phyloP scores from a whole-genome alignment of 306 rosid genomes.

The Gynostemma pentaphyllum region DNA sequence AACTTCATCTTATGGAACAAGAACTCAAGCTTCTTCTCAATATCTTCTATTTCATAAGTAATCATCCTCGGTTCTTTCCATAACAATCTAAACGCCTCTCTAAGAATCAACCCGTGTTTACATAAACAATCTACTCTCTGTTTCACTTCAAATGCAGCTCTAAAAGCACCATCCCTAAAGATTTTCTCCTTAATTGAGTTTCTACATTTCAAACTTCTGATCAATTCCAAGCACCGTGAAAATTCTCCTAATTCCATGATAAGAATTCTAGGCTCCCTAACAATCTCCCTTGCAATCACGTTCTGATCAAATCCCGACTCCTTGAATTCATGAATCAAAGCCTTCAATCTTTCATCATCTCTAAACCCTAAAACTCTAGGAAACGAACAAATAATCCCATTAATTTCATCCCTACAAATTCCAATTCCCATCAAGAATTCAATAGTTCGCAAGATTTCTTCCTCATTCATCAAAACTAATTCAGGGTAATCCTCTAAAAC shows the following conservation, averaged over 20 bases:
- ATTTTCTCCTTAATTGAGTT: slow-evolving; percentile 38
- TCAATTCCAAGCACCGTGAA: slow-evolving; percentile 41
- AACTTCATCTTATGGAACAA: slow-evolving; percentile 48
- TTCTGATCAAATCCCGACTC: slow-evolving; percentile 40
- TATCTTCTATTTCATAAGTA: slow-evolving; percentile 37
- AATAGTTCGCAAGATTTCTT: slow-evolving; percentile 20
- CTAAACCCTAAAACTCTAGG: slow-evolving; percentile 57
- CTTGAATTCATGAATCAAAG: slow-evolving; percentile 43
- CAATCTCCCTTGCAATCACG: slow-evolving; percentile 34
- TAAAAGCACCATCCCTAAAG: slow-evolving; percentile 31
- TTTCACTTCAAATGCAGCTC: slow-evolving; percentile 71
- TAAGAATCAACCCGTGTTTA: slow-evolving; percentile 44
- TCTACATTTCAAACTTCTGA: slow-evolving; percentile 60
- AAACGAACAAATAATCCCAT: slow-evolving; percentile 27
- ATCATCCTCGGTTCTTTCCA: slow-evolving; percentile 82
- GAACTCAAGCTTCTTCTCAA: slow-evolving; percentile 62
- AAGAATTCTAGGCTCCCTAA: slow-evolving; percentile 41
- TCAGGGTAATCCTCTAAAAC: slow-evolving; percentile 50
- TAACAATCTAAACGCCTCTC: slow-evolving; percentile 57
- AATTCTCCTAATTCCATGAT: slow-evolving; percentile 63
- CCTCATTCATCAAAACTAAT: slow-evolving; percentile 24
- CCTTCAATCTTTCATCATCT: slow-evolving; percentile 42
- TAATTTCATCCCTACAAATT: slow-evolving; percentile 27
- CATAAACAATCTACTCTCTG: slow-evolving; percentile 66
- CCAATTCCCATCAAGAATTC: slow-evolving; percentile 36